Base-by-base conservation (phyloP, 805 yeast genomes). In the Wickerhamiella bombiphila region DNA sequence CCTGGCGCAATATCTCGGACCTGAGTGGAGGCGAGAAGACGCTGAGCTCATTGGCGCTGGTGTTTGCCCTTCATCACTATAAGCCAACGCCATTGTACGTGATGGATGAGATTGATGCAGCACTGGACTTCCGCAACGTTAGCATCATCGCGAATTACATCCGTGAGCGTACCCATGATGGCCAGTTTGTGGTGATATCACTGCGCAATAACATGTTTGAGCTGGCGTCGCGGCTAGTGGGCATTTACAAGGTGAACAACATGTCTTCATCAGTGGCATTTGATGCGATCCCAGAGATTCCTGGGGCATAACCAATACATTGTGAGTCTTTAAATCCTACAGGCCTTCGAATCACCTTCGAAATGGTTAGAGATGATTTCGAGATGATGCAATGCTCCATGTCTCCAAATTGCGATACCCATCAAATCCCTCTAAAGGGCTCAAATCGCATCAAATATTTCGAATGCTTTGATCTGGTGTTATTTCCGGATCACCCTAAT, bases 81-180 rank as follows among this genome's bases (percentile, higher is more conserved):
- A 91, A 83, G 56, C 98, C 98, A 1, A 91, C 98, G 0, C 98
- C 98, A 4, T 61, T 91, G 35, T 91, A 91, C 55, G 97, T 91
- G 26, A 91, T 91, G 98, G 98, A 91, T 63, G 98, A 91, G 61
- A 91, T 91, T 49, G 98, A 91, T 63, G 98, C 99, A 1, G 99
- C 99, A 1, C 68, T 91, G 46, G 99, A 91, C 62, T 91, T 91
- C 61, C 67, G 96, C 55, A 91, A 91, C 51, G 98, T 91, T 24
- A 83, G 95, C 9, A 91, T 91, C 60, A 95, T 91, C 36, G 99
- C 98, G 3, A 88, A 86, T 52, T 93, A 91, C 55, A 91, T 91
- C 56, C 86, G 85, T 53, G 95, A 86, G 51, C 68, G 96, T 36
- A 93, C 98, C 2, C 81, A 80, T 59, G 83, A 88, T 58, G 98